These are phyloP conservation scores for Musa balbisiana DNA, from an alignment of 202 grass and related monocot genomes.

Conservation along the genomic window DNA sequence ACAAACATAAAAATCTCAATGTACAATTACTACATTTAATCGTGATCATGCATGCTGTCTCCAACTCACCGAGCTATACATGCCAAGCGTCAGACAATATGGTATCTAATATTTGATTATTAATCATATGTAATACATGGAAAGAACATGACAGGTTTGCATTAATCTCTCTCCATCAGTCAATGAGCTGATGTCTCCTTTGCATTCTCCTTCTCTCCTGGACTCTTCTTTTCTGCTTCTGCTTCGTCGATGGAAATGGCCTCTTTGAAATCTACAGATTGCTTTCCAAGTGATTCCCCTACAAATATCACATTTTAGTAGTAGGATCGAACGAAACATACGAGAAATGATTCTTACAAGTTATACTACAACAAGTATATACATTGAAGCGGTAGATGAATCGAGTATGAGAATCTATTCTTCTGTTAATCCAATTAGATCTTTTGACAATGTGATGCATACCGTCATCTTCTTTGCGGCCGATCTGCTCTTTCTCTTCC, in stretches of 20 bases:
- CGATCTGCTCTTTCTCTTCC: not conserved
- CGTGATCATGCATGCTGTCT: not conserved
- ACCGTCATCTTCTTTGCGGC: not conserved
- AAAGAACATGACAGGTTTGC: not conserved
- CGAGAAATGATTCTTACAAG: no score
- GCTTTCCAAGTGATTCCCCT: not conserved
- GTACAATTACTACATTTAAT: not conserved
- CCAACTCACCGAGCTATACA: not conserved
- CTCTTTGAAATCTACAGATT: constrained; percentile 8
- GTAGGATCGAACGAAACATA: no score
- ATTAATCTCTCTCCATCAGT: not conserved
- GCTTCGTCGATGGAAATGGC: not conserved
- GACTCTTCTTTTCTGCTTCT: not conserved
- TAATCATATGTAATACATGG: not conserved
- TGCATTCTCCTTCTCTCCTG: not conserved
- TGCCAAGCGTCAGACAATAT: not conserved
- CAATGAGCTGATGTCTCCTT: not conserved
- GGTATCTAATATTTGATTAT: not conserved
- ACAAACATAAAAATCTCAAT: not conserved
- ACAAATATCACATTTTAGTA: not conserved
- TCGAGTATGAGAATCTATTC: no score
- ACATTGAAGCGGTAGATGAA: no score
- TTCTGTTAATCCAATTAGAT: no score
- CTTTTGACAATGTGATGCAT: not conserved
- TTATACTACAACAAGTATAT: no score